phyloP scores from a whole-genome alignment of 2,329 filamentous ascomycete genomes.

The Pseudodiploospora longispora region DNA sequence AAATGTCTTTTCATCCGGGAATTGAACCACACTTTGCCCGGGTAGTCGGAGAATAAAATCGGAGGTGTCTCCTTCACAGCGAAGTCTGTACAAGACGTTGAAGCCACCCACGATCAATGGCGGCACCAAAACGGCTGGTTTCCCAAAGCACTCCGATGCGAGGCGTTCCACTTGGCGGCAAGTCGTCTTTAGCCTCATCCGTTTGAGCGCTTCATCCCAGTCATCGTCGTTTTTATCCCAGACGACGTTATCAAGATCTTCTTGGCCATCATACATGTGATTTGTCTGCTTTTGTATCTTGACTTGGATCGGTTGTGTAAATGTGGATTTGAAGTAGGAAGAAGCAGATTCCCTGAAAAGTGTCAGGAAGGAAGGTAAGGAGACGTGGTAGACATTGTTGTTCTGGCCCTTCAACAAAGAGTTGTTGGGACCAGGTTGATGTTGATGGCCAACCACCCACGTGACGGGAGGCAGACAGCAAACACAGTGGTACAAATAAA shows the following conservation, averaged over 20 bases:
- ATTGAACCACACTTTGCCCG: slow-evolving; percentile 12
- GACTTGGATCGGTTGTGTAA: too few species aligned
- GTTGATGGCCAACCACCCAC: too few species aligned
- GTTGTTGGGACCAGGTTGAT: too few species aligned
- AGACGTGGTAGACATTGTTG: too few species aligned
- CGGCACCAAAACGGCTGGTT: slow-evolving; percentile 10
- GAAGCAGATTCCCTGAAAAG: too few species aligned
- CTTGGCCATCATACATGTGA: not conserved
- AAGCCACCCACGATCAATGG: slow-evolving; percentile 20
- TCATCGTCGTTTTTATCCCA: slow-evolving; percentile 21
- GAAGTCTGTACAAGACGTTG: slow-evolving; percentile 18
- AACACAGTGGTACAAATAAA: too few species aligned
- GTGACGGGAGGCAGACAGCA: too few species aligned
- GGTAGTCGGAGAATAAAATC: slow-evolving; percentile 16
- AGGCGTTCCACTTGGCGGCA: slow-evolving; percentile 15
- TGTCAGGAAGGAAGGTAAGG: too few species aligned
- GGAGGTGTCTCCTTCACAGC: slow-evolving; percentile 8
- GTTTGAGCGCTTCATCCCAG: slow-evolving; percentile 17
- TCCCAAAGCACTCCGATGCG: slow-evolving; percentile 10
- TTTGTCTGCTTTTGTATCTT: not conserved
- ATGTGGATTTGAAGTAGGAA: too few species aligned
- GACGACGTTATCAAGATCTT: slow-evolving; percentile 17
- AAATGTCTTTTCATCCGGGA: slow-evolving; percentile 15
- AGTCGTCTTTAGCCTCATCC: slow-evolving; percentile 11
- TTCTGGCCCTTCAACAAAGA: too few species aligned